These are phyloP conservation scores for Mariannaea sp. DNA, from an alignment of 2,329 filamentous ascomycete species.

Conservation along the genomic window DNA sequence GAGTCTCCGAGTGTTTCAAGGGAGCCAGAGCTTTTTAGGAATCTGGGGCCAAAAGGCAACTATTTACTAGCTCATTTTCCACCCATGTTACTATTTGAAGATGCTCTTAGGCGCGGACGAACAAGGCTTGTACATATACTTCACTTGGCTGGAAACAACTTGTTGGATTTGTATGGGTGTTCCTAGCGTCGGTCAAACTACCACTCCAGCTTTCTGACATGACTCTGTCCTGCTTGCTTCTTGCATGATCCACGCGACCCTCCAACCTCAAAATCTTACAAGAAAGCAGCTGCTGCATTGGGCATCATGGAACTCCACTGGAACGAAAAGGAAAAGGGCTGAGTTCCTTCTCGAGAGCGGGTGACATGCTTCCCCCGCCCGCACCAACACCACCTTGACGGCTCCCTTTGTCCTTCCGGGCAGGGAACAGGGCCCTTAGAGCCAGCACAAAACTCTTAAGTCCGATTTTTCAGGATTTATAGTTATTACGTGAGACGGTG, in stretches of 20 bases:
- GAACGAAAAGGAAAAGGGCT: background rate
- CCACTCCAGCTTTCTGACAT: slow-evolving; percentile 15
- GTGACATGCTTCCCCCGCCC: background rate
- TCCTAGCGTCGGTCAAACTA: background rate
- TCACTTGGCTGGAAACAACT: too few relatives aligned
- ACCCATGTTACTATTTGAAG: too few relatives aligned
- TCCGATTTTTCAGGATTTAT: slow-evolving; percentile 31
- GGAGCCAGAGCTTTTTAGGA: too few relatives aligned
- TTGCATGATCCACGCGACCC: slow-evolving; percentile 5
- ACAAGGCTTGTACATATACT: too few relatives aligned
- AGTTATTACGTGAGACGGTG: slow-evolving; percentile 36
- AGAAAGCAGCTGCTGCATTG: background rate
- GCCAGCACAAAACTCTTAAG: too few relatives aligned
- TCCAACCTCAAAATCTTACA: background rate
- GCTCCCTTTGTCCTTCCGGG: too few relatives aligned
- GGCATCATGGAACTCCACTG: background rate
- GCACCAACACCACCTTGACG: too few relatives aligned
- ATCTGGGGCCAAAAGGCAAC: background rate
- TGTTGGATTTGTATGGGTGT: background rate
- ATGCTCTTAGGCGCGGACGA: too few relatives aligned
- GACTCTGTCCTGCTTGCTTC: background rate
- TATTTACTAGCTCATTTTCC: too few relatives aligned
- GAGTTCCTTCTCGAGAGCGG: background rate
- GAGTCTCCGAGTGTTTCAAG: too few relatives aligned
- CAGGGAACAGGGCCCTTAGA: too few relatives aligned